Conservation (phyloP, 2,329 filamentous ascomycete genomes). For the Aureobasidium lini region DNA sequence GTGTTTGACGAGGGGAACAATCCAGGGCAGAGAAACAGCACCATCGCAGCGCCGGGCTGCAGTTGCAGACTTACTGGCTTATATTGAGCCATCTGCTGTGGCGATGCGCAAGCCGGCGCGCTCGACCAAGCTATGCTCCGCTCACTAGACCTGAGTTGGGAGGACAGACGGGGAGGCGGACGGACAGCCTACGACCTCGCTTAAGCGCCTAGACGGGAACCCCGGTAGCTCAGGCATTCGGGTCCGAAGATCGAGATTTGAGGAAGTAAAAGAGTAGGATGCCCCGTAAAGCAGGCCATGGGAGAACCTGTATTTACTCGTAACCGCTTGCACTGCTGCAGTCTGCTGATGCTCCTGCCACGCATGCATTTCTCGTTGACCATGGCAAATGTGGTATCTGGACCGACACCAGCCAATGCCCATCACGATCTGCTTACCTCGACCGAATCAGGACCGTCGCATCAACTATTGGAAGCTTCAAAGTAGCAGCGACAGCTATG, state of each 20-base stretch:
- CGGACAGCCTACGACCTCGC: neutral
- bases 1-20: too few species aligned
- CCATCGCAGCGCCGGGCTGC: neutral
- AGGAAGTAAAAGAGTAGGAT: neutral
- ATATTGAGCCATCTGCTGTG: neutral
- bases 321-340: neutral
- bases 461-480: too few species aligned
- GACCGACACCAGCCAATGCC: too few species aligned
- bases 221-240: too few species aligned
- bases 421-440: too few species aligned
- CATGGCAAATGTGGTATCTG: neutral
- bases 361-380: neutral
- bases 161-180: constrained; percentile 5
- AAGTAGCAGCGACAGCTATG: too few species aligned
- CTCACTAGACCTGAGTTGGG: neutral
- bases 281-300: neutral
- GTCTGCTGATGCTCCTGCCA: neutral
- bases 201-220: neutral
- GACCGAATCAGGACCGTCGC: too few species aligned
- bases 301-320: neutral
- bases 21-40: neutral
- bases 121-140: neutral
- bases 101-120: neutral
- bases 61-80: neutral
- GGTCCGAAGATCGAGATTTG: neutral